Evolutionary conservation across 2,329 filamentous ascomycete genomes (phyloP).

Genomic region (Xylariaceae sp.): DNA sequence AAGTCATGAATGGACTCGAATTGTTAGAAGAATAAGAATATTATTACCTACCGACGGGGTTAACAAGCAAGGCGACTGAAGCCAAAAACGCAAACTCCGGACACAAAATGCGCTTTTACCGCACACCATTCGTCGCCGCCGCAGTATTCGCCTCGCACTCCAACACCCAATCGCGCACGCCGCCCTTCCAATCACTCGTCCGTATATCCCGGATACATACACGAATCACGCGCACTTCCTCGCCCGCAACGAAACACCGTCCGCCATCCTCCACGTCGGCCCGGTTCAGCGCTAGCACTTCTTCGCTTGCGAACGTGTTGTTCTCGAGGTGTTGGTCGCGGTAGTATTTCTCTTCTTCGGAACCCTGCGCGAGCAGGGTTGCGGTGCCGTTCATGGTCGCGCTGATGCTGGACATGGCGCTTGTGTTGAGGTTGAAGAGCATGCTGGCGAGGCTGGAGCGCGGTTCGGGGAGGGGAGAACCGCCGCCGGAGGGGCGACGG

Average conservation of each 20-base stretch:
- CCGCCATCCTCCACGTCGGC: constrained; percentile 45
- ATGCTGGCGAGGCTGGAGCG: constrained; percentile 75
- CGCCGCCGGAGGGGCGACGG: constrained; percentile 52
- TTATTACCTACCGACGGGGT: no score
- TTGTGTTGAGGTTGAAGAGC: constrained; percentile 85
- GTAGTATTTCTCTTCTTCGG: constrained; percentile 80
- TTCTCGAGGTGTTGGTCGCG: constrained; percentile 80
- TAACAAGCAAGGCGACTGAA: background rate
- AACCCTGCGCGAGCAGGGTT: constrained; percentile 63
- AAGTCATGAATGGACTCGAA: no score
- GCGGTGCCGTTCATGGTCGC: constrained; percentile 92
- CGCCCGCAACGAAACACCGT: constrained; percentile 67
- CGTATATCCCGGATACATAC: constrained; percentile 79
- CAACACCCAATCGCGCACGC: constrained; percentile 70
- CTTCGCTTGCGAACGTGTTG: constrained; percentile 72
- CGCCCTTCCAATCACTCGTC: constrained; percentile 94
- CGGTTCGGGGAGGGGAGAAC: constrained; percentile 58
- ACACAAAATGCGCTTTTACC: background rate
- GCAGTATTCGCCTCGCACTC: constrained; percentile 1
- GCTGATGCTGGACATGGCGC: constrained; percentile 79
- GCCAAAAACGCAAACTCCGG: background rate
- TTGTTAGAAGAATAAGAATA: no score
- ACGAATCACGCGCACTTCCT: constrained; percentile 80
- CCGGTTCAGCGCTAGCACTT: constrained; percentile 40
- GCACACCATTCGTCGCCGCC: constrained; percentile 7